Conservation (phyloP, 352 stramenopile genomes). For the Phytophthora boehmeriae region DNA sequence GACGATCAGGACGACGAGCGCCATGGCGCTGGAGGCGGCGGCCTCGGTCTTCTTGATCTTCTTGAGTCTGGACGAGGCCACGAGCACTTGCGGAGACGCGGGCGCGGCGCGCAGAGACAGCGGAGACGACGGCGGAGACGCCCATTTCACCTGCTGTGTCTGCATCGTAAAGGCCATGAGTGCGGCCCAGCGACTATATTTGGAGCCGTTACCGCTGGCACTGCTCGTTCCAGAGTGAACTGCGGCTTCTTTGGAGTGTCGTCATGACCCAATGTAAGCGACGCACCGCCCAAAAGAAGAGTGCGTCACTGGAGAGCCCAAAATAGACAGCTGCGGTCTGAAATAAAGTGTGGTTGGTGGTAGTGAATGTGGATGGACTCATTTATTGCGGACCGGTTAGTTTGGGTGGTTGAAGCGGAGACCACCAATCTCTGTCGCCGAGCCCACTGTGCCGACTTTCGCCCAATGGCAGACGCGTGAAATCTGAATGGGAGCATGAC, state of each 20-base stretch:
- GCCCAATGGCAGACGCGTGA: background rate
- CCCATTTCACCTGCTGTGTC: conserved; percentile 31
- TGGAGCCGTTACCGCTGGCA: background rate
- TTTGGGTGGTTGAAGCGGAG: conserved; percentile 1
- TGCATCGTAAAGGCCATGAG: conserved; percentile 43
- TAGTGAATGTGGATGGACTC: background rate
- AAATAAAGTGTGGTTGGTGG: background rate
- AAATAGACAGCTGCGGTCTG: background rate
- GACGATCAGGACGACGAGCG: conserved; percentile 76
- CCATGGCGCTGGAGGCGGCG: conserved; percentile 63
- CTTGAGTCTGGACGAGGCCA: conserved; percentile 7
- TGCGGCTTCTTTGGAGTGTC: background rate
- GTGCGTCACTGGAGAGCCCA: conserved; percentile 9
- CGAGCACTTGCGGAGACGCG: conserved; percentile 12
- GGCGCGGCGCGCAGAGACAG: conserved; percentile 30
- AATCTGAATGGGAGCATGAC: background rate
- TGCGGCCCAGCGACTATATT: background rate
- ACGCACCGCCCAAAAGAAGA: background rate
- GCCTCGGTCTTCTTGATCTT: conserved; percentile 39
- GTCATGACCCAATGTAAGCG: background rate
- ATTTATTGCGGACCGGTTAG: background rate
- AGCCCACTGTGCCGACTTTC: background rate
- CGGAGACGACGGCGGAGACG: conserved; percentile 25
- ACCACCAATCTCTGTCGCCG: background rate
- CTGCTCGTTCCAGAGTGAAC: background rate